These are phyloP conservation scores for Cryoendolithus antarcticus DNA, from an alignment of 2,329 filamentous ascomycete species.

Conservation along the genomic window DNA sequence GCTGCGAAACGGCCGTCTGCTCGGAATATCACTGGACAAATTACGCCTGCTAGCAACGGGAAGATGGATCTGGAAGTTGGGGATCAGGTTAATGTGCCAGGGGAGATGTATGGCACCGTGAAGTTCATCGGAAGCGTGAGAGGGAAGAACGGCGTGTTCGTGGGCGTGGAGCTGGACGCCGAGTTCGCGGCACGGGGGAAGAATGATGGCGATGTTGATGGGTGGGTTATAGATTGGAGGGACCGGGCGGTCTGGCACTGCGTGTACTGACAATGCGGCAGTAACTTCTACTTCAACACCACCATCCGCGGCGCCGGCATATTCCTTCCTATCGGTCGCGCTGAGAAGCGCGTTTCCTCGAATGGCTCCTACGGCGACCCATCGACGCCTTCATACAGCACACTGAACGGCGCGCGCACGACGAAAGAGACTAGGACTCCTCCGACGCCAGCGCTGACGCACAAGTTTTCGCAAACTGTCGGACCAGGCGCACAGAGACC, in stretches of 20 bases:
- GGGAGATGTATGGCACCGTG: conserved; percentile 80
- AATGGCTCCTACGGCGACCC: conserved; percentile 42
- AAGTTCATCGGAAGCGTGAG: conserved; percentile 79
- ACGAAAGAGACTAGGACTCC: conserved; percentile 36
- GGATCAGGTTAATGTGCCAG: conserved; percentile 81
- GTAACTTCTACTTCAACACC: conserved; percentile 61
- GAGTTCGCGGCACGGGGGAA: conserved; percentile 79
- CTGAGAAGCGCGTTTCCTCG: conserved; percentile 52
- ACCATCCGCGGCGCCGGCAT: conserved; percentile 72
- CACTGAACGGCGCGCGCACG: conserved; percentile 28
- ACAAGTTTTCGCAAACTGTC: conserved; percentile 81
- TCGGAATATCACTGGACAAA: conserved; percentile 15
- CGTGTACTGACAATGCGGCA: conserved; percentile 15
- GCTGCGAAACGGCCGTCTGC: background rate
- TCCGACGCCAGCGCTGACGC: conserved; percentile 30
- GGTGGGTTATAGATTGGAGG: too few species aligned
- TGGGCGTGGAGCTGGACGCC: conserved; percentile 74
- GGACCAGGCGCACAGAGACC: conserved; percentile 54
- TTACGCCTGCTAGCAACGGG: conserved; percentile 38
- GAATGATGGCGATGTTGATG: conserved; percentile 92
- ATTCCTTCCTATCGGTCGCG: conserved; percentile 79
- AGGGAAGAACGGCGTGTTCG: conserved; percentile 84
- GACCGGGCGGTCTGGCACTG: too few species aligned
- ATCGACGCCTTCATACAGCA: conserved; percentile 51
- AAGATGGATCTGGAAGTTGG: conserved; percentile 55